phyloP scores from a whole-genome alignment of 768 basidiomycete species.

The Termitomyces sp. region DNA sequence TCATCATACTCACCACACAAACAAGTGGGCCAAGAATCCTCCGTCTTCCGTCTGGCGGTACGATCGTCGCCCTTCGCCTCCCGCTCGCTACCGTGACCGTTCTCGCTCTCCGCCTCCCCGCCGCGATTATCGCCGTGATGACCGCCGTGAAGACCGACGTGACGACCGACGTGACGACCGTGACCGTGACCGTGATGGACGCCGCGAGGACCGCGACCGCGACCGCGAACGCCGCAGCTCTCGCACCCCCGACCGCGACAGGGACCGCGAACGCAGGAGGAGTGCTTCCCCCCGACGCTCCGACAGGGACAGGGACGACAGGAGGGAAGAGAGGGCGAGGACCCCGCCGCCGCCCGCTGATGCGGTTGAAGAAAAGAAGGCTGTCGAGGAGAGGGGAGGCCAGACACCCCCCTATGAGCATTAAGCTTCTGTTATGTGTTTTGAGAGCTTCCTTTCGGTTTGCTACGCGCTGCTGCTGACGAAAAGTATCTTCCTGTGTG shows the following conservation, averaged over 20 bases:
- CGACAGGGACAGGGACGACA: slow-evolving; percentile 9
- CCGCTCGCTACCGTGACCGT: slow-evolving; percentile 24
- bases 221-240: slow-evolving; percentile 35
- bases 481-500: slow-evolving; percentile 10
- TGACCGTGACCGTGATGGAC: slow-evolving; percentile 31
- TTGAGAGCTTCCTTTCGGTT: neutral
- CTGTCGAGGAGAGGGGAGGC: slow-evolving; percentile 5
- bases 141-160: slow-evolving; percentile 36
- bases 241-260: slow-evolving; percentile 39
- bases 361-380: slow-evolving; percentile 1
- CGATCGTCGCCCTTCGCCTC: slow-evolving; percentile 50
- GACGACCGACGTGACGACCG: slow-evolving; percentile 24
- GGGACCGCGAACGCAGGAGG: slow-evolving; percentile 28
- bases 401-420: slow-evolving; percentile 13
- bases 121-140: slow-evolving; percentile 26
- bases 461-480: neutral
- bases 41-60: slow-evolving; percentile 81
- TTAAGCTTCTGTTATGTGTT: neutral
- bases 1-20: slow-evolving; percentile 1
- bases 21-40: slow-evolving; percentile 76
- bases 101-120: slow-evolving; percentile 46
- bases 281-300: slow-evolving; percentile 9
- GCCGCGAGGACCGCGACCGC: slow-evolving; percentile 34
- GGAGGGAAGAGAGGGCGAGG: slow-evolving; percentile 36
- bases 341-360: slow-evolving; percentile 36